These are phyloP conservation scores for Torrubiellomyces zombiae DNA, from an alignment of 2,329 filamentous ascomycete species.

Conservation along the genomic window DNA sequence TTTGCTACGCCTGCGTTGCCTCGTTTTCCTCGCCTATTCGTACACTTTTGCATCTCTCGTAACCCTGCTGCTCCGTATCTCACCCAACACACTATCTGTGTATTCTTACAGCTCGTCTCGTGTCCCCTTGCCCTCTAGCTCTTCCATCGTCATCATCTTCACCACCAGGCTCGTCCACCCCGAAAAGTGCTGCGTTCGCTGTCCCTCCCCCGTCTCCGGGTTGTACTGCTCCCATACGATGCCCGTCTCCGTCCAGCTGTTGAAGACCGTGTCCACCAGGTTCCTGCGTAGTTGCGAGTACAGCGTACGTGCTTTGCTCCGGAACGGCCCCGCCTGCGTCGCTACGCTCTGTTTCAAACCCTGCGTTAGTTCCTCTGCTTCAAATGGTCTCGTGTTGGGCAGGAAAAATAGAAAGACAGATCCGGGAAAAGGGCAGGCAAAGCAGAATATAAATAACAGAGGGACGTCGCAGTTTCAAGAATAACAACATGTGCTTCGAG, in stretches of 20 bases:
- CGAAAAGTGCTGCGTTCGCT: slow-evolving; percentile 93
- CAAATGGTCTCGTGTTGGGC: neutral
- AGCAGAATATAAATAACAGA: neutral
- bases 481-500: no score
- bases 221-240: slow-evolving; percentile 99
- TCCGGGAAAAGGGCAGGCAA: slow-evolving; percentile 1
- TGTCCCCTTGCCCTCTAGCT: slow-evolving; percentile 27
- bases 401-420: neutral
- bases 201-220: slow-evolving; percentile 80
- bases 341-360: slow-evolving; percentile 36
- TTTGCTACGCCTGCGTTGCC: no score
- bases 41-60: no score
- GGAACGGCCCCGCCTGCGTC: slow-evolving; percentile 48
- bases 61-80: no score
- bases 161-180: slow-evolving; percentile 98
- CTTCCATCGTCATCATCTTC: slow-evolving; percentile 92
- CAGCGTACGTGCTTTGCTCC: slow-evolving; percentile 49
- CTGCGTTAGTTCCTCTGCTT: slow-evolving; percentile 12
- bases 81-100: no score
- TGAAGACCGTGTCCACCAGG: slow-evolving; percentile 75
- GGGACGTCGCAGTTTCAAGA: no score
- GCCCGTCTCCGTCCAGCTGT: slow-evolving; percentile 75
- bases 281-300: slow-evolving; percentile 69
- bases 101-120: slow-evolving; percentile 31
- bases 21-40: no score